A percentile compares a stretch with the other conserved stretches of the same genome.
Evolutionary conservation across 2,329 filamentous ascomycete genomes (phyloP).

Genomic region (Scedosporium aurantiacum): DNA sequence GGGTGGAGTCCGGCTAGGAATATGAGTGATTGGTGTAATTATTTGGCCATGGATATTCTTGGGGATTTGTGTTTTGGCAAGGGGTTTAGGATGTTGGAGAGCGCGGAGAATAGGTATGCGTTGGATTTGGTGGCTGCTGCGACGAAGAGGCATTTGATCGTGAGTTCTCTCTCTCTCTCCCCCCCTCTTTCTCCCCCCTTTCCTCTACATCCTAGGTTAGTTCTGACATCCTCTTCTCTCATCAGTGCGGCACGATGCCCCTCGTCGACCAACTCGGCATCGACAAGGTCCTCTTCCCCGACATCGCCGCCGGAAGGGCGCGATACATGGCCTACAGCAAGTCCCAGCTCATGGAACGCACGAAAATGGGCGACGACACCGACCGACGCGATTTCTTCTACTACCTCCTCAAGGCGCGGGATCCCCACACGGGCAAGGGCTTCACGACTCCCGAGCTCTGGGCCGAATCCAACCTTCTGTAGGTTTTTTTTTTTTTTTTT

Average conservation of each 20-base stretch:
- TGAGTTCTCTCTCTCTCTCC: slow-evolving; percentile 26
- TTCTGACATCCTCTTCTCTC: background rate
- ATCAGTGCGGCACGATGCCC: slow-evolving; percentile 60
- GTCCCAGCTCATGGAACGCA: slow-evolving; percentile 53
- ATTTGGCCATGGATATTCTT: slow-evolving; percentile 51
- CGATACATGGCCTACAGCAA: slow-evolving; percentile 64
- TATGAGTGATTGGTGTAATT: slow-evolving; percentile 53
- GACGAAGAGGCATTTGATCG: slow-evolving; percentile 57
- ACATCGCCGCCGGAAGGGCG: slow-evolving; percentile 54
- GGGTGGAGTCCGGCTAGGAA: slow-evolving; percentile 48
- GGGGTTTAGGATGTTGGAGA: slow-evolving; percentile 51
- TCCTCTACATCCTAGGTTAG: no score
- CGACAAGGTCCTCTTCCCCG: slow-evolving; percentile 57
- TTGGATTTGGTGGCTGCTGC: slow-evolving; percentile 56
- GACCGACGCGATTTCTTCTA: slow-evolving; percentile 68
- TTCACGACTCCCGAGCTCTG: slow-evolving; percentile 57
- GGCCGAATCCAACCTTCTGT: slow-evolving; percentile 60
- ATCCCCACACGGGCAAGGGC: slow-evolving; percentile 58
- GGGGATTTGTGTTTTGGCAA: slow-evolving; percentile 51
- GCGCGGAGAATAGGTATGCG: slow-evolving; percentile 51
- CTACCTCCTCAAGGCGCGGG: slow-evolving; percentile 59
- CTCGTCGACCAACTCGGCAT: slow-evolving; percentile 54
- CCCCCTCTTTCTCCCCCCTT: background rate
- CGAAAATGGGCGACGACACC: slow-evolving; percentile 52
- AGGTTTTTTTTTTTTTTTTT: slow-evolving; percentile 14